Percentiles rank a stretch among this genome's conserved stretches.
These are phyloP conservation scores for Exserohilum rostratum DNA, from an alignment of 2,329 filamentous ascomycete genomes.

Conservation along the genomic window DNA sequence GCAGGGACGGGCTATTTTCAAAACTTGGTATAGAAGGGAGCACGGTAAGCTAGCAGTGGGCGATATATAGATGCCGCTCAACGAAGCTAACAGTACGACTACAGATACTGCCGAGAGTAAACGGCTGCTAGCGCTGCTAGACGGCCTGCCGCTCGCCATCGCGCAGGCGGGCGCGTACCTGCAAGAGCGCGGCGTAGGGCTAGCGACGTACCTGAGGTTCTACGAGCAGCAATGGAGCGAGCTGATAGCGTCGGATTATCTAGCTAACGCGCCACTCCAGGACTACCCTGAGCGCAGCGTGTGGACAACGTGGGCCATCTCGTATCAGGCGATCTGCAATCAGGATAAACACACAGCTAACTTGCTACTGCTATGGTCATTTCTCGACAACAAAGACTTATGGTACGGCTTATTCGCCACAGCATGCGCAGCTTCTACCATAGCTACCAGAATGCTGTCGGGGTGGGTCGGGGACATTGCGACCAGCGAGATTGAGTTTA, in stretches of 20 bases:
- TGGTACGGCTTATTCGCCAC: slow-evolving; percentile 33
- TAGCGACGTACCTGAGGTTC: slow-evolving; percentile 26
- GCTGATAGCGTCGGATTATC: slow-evolving; percentile 23
- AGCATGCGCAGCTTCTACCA: slow-evolving; percentile 5
- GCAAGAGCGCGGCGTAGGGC: slow-evolving; percentile 21
- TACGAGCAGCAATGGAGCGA: slow-evolving; percentile 36
- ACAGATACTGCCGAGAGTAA: slow-evolving; percentile 16
- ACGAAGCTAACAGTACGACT: slow-evolving; percentile 10
- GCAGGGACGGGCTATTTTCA: slow-evolving; percentile 24
- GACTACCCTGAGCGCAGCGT: slow-evolving; percentile 35
- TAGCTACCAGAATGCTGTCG: slow-evolving; percentile 13
- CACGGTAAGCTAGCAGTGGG: slow-evolving; percentile 16
- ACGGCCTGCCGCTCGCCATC: slow-evolving; percentile 32
- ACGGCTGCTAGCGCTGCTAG: slow-evolving; percentile 20
- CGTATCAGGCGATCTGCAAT: slow-evolving; percentile 34
- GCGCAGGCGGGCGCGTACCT: slow-evolving; percentile 31
- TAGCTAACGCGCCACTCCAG: slow-evolving; percentile 18
- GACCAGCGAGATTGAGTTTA: slow-evolving; percentile 23
- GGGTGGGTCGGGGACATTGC: slow-evolving; percentile 20
- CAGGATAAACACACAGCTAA: slow-evolving; percentile 28
- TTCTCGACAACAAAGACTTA: slow-evolving; percentile 32
- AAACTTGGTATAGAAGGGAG: slow-evolving; percentile 20
- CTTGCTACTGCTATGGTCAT: slow-evolving; percentile 39
- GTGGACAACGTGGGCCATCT: slow-evolving; percentile 41
- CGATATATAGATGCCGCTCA: neutral